phyloP scores from a whole-genome alignment of 2,329 filamentous ascomycete genomes.

The Trichoderma cornu-damae region DNA sequence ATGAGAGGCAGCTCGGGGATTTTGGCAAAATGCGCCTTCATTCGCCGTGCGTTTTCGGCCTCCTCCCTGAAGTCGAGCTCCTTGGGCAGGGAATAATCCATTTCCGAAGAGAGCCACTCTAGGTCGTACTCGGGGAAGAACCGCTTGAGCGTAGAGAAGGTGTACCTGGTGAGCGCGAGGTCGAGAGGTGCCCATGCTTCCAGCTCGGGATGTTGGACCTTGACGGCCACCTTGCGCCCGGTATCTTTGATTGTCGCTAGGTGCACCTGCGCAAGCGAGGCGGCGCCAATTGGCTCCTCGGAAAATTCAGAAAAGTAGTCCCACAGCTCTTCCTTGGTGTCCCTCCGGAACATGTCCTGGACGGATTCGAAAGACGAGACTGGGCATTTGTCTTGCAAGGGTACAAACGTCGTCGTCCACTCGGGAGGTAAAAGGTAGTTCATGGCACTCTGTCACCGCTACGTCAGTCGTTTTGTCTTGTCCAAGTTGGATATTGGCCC shows the following conservation, averaged over 20 bases:
- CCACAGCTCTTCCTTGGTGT: slow-evolving; percentile 72
- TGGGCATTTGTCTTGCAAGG: slow-evolving; percentile 91
- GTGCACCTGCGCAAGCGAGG: slow-evolving; percentile 92
- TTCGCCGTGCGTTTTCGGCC: slow-evolving; percentile 74
- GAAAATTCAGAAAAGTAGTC: slow-evolving; percentile 87
- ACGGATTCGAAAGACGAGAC: slow-evolving; percentile 86
- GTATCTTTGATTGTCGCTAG: slow-evolving; percentile 75
- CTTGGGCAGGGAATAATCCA: slow-evolving; percentile 83
- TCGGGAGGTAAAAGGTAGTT: slow-evolving; percentile 87
- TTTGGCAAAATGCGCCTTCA: slow-evolving; percentile 72
- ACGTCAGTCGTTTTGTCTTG: slow-evolving; percentile 25
- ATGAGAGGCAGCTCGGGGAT: slow-evolving; percentile 74
- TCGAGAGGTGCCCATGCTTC: slow-evolving; percentile 89
- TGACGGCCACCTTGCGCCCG: slow-evolving; percentile 86
- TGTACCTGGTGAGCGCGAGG: slow-evolving; percentile 77
- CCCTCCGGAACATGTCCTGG: slow-evolving; percentile 74
- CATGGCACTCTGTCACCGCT: slow-evolving; percentile 66
- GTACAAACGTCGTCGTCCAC: slow-evolving; percentile 94
- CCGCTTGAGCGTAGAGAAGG: slow-evolving; percentile 80
- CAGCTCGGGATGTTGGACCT: slow-evolving; percentile 87
- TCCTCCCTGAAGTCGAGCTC: slow-evolving; percentile 88
- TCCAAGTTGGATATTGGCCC: not conserved
- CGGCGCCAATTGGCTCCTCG: slow-evolving; percentile 76
- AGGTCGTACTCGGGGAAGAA: slow-evolving; percentile 98
- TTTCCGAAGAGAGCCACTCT: slow-evolving; percentile 90